Percentiles rank a stretch among this genome's conserved stretches.
These are phyloP conservation scores for Ettlia oleoabundans DNA, from an alignment of 139 green algal genomes.

Conservation along the genomic window DNA sequence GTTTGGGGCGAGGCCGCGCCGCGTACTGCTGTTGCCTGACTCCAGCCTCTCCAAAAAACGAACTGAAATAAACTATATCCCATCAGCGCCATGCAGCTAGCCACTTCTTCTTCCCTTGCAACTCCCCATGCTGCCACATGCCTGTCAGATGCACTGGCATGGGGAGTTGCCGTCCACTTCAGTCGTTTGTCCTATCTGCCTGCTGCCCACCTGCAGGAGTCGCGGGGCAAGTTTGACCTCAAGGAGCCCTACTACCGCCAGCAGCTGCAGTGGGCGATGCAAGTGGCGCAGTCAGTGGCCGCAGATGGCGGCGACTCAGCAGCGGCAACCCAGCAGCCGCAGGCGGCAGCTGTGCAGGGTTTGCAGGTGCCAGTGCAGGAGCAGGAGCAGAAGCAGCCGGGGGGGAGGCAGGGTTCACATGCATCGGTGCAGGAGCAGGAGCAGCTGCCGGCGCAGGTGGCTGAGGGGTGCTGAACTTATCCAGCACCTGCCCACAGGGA, in stretches of 20 bases:
- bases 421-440: too few relatives aligned
- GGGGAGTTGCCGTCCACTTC: too few relatives aligned
- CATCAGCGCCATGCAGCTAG: too few relatives aligned
- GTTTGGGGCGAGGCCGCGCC: too few relatives aligned
- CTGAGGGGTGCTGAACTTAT: background rate
- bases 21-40: too few relatives aligned
- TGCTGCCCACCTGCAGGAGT: background rate
- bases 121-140: too few relatives aligned
- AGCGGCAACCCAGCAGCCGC: background rate
- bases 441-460: background rate
- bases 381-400: conserved; percentile 6
- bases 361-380: background rate
- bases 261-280: conserved; percentile 45
- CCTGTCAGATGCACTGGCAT: too few relatives aligned
- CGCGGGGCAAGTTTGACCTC: conserved; percentile 77
- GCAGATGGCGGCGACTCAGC: background rate
- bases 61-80: too few relatives aligned
- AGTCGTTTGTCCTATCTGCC: too few relatives aligned
- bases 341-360: background rate
- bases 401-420: too few relatives aligned
- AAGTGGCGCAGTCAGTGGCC: background rate
- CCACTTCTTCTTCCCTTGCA: too few relatives aligned
- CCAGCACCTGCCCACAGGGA: background rate
- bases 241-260: conserved; percentile 94
- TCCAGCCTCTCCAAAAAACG: too few relatives aligned